Percentiles rank a stretch among this genome's conserved stretches.
Evolutionary conservation across 352 stramenopile genomes (phyloP).

Genomic region (Phytopythium mirpurense): DNA sequence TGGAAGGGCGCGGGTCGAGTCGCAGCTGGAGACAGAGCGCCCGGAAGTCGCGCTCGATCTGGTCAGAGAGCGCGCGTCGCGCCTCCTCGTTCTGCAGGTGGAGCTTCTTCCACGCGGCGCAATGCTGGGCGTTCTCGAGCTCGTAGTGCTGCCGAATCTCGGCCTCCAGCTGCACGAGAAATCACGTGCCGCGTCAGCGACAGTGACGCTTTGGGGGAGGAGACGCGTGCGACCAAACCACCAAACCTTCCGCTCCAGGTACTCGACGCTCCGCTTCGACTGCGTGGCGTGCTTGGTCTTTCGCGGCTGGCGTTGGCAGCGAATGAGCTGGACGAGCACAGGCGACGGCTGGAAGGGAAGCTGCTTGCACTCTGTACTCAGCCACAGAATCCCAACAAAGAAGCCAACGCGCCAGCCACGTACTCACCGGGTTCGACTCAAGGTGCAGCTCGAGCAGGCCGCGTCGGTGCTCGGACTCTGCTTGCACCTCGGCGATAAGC

Average conservation of each 20-base stretch:
- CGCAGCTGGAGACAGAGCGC: conserved; percentile 18
- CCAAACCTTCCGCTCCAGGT: conserved; percentile 44
- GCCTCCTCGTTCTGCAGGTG: conserved; percentile 24
- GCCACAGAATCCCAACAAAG: background rate
- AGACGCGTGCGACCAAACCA: conserved; percentile 9
- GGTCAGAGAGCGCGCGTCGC: conserved; percentile 13
- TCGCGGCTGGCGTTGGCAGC: conserved; percentile 20
- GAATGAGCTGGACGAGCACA: conserved; percentile 38
- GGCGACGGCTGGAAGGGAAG: conserved; percentile 49
- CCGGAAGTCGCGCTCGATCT: conserved; percentile 26
- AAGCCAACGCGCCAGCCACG: background rate
- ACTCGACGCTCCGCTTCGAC: conserved; percentile 30
- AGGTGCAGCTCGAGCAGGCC: conserved; percentile 37
- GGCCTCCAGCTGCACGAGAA: conserved; percentile 33
- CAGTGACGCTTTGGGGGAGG: too few species aligned
- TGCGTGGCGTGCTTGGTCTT: conserved; percentile 23
- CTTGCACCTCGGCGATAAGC: background rate
- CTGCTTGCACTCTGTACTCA: conserved; percentile 8
- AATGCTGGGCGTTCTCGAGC: conserved; percentile 39
- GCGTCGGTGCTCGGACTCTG: conserved; percentile 18
- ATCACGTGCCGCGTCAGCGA: background rate
- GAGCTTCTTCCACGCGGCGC: conserved; percentile 45
- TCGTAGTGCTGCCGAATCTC: conserved; percentile 59
- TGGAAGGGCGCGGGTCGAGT: background rate
- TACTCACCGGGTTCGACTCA: conserved; percentile 34